Percentiles rank a stretch among this genome's conserved stretches.
phyloP scores from a whole-genome alignment of 345 rosid species.

The Gossypium herbaceum region DNA sequence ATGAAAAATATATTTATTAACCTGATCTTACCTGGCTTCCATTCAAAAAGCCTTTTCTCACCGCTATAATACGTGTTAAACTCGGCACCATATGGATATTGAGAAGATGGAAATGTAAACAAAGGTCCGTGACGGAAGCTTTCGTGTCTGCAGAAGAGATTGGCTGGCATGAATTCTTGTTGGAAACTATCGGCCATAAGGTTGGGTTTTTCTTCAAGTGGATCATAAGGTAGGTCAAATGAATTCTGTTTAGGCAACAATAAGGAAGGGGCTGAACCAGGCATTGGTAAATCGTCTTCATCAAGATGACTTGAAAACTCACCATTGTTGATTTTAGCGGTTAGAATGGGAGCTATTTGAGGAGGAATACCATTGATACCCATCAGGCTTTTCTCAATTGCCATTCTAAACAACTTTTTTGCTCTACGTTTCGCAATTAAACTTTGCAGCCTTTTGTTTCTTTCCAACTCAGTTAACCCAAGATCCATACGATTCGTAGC shows the following conservation, averaged over 20 bases:
- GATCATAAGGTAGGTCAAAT: conserved; percentile 83
- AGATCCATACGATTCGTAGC: conserved; percentile 82
- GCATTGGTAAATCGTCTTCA: conserved; percentile 35
- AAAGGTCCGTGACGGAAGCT: conserved; percentile 49
- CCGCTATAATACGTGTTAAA: neutral
- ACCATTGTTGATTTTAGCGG: conserved; percentile 39
- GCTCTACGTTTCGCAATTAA: conserved; percentile 66
- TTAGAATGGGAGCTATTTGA: conserved; percentile 41
- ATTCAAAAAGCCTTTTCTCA: conserved; percentile 14
- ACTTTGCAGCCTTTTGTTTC: conserved; percentile 74
- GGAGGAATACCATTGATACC: conserved; percentile 28
- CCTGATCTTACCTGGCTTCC: conserved; percentile 23
- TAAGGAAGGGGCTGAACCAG: conserved; percentile 87
- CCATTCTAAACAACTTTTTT: conserved; percentile 44
- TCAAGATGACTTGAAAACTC: conserved; percentile 22
- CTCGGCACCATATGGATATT: conserved; percentile 22
- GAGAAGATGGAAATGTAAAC: conserved; percentile 27
- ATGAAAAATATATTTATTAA: neutral
- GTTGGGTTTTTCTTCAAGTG: conserved; percentile 72
- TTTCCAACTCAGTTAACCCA: conserved; percentile 75
- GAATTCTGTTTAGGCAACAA: conserved; percentile 62
- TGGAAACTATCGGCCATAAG: conserved; percentile 61
- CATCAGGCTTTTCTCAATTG: conserved; percentile 38
- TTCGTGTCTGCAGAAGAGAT: conserved; percentile 65
- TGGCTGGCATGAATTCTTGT: conserved; percentile 48